Percentiles rank a stretch among this genome's conserved stretches.
These are phyloP conservation scores for Hemileccinum rubropunctum DNA, from an alignment of 768 basidiomycete genomes.

Conservation along the genomic window DNA sequence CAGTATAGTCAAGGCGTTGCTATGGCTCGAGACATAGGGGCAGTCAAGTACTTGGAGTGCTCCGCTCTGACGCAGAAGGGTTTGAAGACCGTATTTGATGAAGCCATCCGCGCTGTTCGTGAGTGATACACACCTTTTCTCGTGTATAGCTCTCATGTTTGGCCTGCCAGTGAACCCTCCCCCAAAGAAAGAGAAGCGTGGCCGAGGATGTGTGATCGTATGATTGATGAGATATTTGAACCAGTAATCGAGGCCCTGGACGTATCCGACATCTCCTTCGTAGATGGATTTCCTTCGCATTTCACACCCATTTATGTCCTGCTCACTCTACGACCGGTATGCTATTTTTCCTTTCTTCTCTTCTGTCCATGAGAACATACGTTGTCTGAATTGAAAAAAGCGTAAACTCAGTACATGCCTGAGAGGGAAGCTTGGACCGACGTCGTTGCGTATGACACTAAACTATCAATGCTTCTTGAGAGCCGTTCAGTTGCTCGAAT, in stretches of 20 bases:
- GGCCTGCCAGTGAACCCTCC: constrained; percentile 67
- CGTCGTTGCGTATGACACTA: too few species aligned
- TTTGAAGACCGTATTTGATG: constrained; percentile 98
- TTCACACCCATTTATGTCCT: constrained; percentile 68
- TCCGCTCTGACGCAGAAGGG: constrained; percentile 98
- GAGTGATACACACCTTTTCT: constrained; percentile 38
- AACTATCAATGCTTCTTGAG: too few species aligned
- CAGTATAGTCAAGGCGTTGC: constrained; percentile 87
- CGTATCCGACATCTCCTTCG: constrained; percentile 18
- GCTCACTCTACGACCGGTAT: constrained; percentile 66
- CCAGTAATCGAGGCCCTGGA: constrained; percentile 14
- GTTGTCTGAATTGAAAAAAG: constrained; percentile 28
- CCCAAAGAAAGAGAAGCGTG: constrained; percentile 51
- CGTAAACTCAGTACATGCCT: too few species aligned
- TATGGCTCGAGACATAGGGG: constrained; percentile 92
- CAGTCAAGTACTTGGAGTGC: constrained; percentile 95
- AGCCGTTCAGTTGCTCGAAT: too few species aligned
- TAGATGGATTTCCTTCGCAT: constrained; percentile 40
- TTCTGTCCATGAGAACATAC: constrained; percentile 34
- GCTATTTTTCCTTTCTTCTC: constrained; percentile 32
- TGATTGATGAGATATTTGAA: constrained; percentile 38
- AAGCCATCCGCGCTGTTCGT: constrained; percentile 96
- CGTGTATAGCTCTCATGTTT: constrained; percentile 6
- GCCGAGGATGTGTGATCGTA: constrained; percentile 67
- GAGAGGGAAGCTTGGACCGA: too few species aligned